phyloP scores from a whole-genome alignment of 768 basidiomycete species.

The Boletus rubescentipes region DNA sequence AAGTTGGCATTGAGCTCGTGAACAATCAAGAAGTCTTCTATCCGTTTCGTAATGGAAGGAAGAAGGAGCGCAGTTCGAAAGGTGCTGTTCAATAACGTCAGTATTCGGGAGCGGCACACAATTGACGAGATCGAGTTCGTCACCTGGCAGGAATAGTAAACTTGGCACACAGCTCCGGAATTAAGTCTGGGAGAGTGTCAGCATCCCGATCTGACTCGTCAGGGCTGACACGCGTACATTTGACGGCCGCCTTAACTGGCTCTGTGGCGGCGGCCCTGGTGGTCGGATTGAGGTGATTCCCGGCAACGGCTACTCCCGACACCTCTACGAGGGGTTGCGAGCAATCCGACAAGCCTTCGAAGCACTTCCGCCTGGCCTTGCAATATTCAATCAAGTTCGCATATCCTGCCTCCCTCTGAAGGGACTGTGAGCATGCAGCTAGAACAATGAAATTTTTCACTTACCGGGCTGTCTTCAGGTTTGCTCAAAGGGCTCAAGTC shows the following conservation, averaged over 20 bases:
- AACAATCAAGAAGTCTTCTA: slow-evolving; percentile 73
- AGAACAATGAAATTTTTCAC: slow-evolving; percentile 26
- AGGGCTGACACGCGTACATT: slow-evolving; percentile 49
- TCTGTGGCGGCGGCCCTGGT: slow-evolving; percentile 39
- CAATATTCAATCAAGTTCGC: slow-evolving; percentile 66
- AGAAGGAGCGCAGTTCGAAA: slow-evolving; percentile 67
- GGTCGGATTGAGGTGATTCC: slow-evolving; percentile 61
- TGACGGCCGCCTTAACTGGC: slow-evolving; percentile 44
- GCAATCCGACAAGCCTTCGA: slow-evolving; percentile 58
- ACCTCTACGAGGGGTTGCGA: slow-evolving; percentile 76
- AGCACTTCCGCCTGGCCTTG: slow-evolving; percentile 58
- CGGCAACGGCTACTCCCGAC: slow-evolving; percentile 44
- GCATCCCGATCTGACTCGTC: slow-evolving; percentile 22
- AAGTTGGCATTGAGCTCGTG: slow-evolving; percentile 74
- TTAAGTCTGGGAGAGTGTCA: slow-evolving; percentile 55
- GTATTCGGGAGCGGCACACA: slow-evolving; percentile 18
- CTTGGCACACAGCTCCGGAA: slow-evolving; percentile 79
- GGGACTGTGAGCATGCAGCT: slow-evolving; percentile 2
- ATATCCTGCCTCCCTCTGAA: slow-evolving; percentile 62
- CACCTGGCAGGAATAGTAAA: slow-evolving; percentile 75
- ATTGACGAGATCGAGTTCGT: slow-evolving; percentile 22
- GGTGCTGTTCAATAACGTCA: slow-evolving; percentile 44
- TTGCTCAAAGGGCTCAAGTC: slow-evolving; percentile 77
- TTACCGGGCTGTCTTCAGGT: slow-evolving; percentile 60
- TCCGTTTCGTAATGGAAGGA: slow-evolving; percentile 69